Base-by-base conservation (phyloP, 108 stramenopile species). In the Fragilaria crotonensis region DNA sequence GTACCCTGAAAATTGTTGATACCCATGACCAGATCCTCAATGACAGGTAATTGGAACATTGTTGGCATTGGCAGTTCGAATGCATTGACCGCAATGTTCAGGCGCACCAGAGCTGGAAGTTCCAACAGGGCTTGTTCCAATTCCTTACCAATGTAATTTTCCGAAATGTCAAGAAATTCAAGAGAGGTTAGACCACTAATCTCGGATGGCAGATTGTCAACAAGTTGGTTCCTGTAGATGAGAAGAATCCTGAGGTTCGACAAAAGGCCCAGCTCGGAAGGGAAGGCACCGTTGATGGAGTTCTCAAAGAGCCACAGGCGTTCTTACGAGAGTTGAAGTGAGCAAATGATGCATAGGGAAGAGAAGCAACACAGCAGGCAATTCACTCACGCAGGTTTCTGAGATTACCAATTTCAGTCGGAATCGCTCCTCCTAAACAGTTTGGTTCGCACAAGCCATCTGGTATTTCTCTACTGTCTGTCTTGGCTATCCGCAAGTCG, bases 1-100 rank as follows among this genome's bases (percentile, higher is more conserved):
- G 48, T 33, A 5, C 65, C 72, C 19, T 57, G 57, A 33, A 73
- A 60, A 26, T 70, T 19, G 54, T 79, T 79, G 25, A 64, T 32
- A 47, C 54, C 56, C 47, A 74, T 48, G 41, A 64, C 56, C 5
- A 74, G 57, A 4, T 47, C 22, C 46, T 53, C 70, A 60, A 52
- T 4, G 21, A 44, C 3, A 60, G 33, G 25, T 50, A 41, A 3
- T 60, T 33, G 31, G 58, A 21, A 20, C 32, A 29, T 28, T 21
- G 45, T 57, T 7, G 36, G 36, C 7, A 41, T 11, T 7, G 36
- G 7, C 7, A 14, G 7, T 41, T 41, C 36, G 14, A 41, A 41
- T 7, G 36, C 36, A 41, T 41, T 41, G 14, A 11, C 7, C 36
- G 36, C 36, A 41, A 67, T 41, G 23, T 63, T 31, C 5, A 65